Evolutionary conservation across 768 basidiomycete species (phyloP).

Genomic region (Suillus lakei): DNA sequence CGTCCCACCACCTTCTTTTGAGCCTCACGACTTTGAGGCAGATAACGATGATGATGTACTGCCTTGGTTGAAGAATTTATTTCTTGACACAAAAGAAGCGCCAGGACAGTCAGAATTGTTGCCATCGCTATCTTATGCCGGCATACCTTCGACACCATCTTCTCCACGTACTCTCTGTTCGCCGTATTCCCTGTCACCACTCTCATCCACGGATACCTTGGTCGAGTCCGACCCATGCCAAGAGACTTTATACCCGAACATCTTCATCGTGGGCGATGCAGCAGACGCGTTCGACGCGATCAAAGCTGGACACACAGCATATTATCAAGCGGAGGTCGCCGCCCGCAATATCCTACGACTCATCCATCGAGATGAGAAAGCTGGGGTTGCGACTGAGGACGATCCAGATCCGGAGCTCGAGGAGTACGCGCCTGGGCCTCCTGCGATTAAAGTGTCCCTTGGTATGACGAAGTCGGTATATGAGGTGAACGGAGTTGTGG

Average conservation of each 20-base stretch:
- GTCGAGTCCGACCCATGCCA: conserved; percentile 4
- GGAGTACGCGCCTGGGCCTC: conserved; percentile 48
- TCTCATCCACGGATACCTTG: conserved; percentile 18
- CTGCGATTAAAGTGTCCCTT: conserved; percentile 66
- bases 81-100: not conserved
- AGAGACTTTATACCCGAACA: conserved; percentile 49
- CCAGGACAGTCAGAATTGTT: not conserved
- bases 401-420: conserved; percentile 35
- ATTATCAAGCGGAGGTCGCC: conserved; percentile 56
- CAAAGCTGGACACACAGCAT: conserved; percentile 62
- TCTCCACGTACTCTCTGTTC: conserved; percentile 14
- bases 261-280: conserved; percentile 67
- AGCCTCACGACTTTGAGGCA: not conserved
- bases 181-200: conserved; percentile 1
- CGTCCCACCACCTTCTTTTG: conserved; percentile 5
- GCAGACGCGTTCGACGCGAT: conserved; percentile 70
- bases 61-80: not conserved
- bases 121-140: not conserved
- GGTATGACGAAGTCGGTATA: conserved; percentile 56
- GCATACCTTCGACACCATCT: not conserved
- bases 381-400: not conserved
- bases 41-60: not conserved
- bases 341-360: conserved; percentile 58
- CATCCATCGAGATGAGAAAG: conserved; percentile 32
- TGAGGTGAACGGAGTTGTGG: conserved; percentile 50